Evolutionary conservation across 331 rosid species (phyloP).

Genomic region (Rhamnella rubrinervis): DNA sequence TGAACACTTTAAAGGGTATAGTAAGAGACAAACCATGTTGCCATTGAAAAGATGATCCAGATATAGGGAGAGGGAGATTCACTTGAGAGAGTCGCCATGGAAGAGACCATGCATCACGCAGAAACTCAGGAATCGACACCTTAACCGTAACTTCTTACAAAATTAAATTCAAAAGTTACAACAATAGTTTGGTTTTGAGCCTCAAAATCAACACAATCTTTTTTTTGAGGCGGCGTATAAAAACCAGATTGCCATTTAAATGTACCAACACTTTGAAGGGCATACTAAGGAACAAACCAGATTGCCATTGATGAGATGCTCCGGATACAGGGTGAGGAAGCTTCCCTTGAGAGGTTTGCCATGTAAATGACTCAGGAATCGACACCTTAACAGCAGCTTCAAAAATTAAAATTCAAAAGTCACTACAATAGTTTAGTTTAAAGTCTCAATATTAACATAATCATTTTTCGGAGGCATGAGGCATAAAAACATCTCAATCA

Average conservation of each 20-base stretch:
- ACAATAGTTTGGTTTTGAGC: neutral
- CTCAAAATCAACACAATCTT: neutral
- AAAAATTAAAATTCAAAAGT: slow-evolving; percentile 17
- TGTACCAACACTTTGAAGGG: neutral
- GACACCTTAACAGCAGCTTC: slow-evolving; percentile 35
- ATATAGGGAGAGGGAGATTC: slow-evolving; percentile 9
- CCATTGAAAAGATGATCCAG: slow-evolving; percentile 11
- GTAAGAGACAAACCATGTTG: slow-evolving; percentile 36
- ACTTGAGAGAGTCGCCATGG: slow-evolving; percentile 27
- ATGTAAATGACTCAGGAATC: slow-evolving; percentile 31
- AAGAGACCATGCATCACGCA: slow-evolving; percentile 29
- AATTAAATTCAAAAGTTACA: neutral
- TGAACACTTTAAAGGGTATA: neutral
- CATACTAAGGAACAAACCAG: slow-evolving; percentile 34
- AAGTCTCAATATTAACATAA: neutral
- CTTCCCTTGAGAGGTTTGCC: slow-evolving; percentile 21
- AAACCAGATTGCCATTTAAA: too few species aligned
- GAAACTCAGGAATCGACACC: slow-evolving; percentile 32
- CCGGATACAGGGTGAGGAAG: slow-evolving; percentile 11
- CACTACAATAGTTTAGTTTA: neutral
- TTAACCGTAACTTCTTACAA: slow-evolving; percentile 33
- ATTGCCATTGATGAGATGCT: slow-evolving; percentile 15
- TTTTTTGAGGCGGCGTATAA: too few species aligned
- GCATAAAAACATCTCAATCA: neutral
- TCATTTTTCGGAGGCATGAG: too few species aligned